Base-by-base conservation (phyloP, 495 filamentous ascomycete species). In the Chaetomium cochliodes region DNA sequence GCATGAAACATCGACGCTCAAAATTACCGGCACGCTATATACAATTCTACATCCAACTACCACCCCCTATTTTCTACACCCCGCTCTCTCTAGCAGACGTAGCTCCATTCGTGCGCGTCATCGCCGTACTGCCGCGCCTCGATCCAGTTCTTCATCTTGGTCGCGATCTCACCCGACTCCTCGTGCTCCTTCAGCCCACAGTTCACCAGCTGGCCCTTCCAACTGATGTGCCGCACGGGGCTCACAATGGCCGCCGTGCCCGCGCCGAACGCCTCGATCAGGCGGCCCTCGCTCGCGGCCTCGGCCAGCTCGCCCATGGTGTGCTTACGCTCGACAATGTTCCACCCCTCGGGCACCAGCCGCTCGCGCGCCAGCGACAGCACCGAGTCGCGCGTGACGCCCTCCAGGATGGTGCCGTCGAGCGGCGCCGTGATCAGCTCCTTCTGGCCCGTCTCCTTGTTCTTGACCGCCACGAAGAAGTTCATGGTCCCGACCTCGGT, bases 401-500 rank as follows among this genome's bases (percentile, higher is more conserved):
- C 94, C 71, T 96, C 91, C 33, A 98, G 83, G 66, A 98, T 98
- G n/a, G 92, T 98, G 30, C 96, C 94, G 74, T 98, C 94, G 23
- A 98, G 81, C 59, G 94, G 93, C 55, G 93, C 90, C 20, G 94
- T 98, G 65, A 96, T 76, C 18, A 98, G 82, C 80, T 96, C 91
- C 73, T 92, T 92, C 82, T 90, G 83, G 4, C 93, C 94, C 23
- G 89, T 92, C 70, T 90, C 83, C 80, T 89, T 90, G 78, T 92
- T 86, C 75, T 83, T 84, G 66, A 97, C 74, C 15, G 89, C 91
- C 11, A 88, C 85, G 72, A 98, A 98, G 65, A 98, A 85, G 76
- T 98, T 98, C 94, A 98, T 98, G 39, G 96, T 97, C 61, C 94
- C 94, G 39, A 94, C 94, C 78, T 98, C 94, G 39, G 96, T 98